Conservation (phyloP, 2,329 filamentous ascomycete species). For the Fusarium sp. region DNA sequence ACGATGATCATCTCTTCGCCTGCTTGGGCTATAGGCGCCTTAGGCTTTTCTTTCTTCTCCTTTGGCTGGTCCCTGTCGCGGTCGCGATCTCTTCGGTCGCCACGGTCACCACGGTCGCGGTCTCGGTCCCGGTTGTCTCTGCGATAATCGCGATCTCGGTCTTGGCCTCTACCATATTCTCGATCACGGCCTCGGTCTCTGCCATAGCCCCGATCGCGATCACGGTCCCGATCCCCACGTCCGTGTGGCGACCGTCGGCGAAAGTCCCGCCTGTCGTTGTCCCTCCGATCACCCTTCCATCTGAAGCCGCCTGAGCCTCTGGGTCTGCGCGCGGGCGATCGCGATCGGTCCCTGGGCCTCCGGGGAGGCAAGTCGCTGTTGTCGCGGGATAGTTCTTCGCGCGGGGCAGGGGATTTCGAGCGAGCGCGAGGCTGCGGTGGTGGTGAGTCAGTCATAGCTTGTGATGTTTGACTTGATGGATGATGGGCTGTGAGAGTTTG, state of each 20-base stretch:
- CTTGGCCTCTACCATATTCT: slow-evolving; percentile 31
- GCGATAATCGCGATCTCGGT: slow-evolving; percentile 36
- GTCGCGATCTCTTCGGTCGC: slow-evolving; percentile 28
- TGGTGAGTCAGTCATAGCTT: slow-evolving; percentile 34
- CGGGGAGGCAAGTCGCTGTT: slow-evolving; percentile 29
- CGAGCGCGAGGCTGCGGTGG: slow-evolving; percentile 26
- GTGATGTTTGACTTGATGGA: neutral
- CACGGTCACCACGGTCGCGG: slow-evolving; percentile 17
- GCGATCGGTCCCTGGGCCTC: slow-evolving; percentile 41
- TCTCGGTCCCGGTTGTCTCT: slow-evolving; percentile 40
- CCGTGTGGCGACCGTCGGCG: slow-evolving; percentile 41
- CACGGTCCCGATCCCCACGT: slow-evolving; percentile 35
- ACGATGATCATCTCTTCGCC: slow-evolving; percentile 92
- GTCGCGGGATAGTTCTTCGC: slow-evolving; percentile 6
- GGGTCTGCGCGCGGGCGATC: slow-evolving; percentile 36
- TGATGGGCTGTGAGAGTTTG: neutral
- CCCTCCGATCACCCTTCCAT: slow-evolving; percentile 43
- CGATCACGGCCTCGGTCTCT: slow-evolving; percentile 18
- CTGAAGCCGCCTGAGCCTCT: slow-evolving; percentile 42
- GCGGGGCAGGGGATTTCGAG: slow-evolving; percentile 29
- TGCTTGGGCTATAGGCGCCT: slow-evolving; percentile 45
- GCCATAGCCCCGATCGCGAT: slow-evolving; percentile 37
- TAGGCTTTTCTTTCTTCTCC: slow-evolving; percentile 52
- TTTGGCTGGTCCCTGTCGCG: slow-evolving; percentile 47
- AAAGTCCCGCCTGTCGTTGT: slow-evolving; percentile 39